Conservation (phyloP, 2,329 filamentous ascomycete genomes). For the Fulvia fulva region DNA sequence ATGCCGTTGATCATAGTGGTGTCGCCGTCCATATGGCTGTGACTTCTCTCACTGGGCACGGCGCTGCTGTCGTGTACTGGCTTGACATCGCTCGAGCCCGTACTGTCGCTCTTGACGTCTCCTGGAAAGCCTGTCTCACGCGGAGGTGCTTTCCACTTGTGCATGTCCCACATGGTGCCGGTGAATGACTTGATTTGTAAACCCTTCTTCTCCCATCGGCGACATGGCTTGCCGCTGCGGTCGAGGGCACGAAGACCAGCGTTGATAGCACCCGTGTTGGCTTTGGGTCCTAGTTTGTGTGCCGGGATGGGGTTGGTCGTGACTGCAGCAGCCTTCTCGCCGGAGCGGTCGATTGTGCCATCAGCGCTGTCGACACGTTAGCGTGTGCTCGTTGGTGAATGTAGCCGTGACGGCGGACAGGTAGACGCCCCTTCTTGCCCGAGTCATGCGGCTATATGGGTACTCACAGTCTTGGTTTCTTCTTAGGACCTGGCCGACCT, state of each 20-base stretch:
- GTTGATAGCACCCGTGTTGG: slow-evolving; percentile 96
- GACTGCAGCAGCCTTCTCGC: slow-evolving; percentile 13
- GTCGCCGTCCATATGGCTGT: slow-evolving; percentile 44
- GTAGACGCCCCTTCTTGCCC: neutral
- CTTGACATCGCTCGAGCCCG: slow-evolving; percentile 54
- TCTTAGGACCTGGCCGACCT: slow-evolving; percentile 92
- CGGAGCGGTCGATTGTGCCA: slow-evolving; percentile 43
- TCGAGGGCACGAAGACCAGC: slow-evolving; percentile 91
- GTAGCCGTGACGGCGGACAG: neutral
- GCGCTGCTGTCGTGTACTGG: slow-evolving; percentile 53
- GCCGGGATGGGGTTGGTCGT: slow-evolving; percentile 37
- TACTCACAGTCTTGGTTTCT: slow-evolving; percentile 89
- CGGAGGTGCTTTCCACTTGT: slow-evolving; percentile 73
- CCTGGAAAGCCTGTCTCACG: slow-evolving; percentile 55
- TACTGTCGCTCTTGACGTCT: slow-evolving; percentile 56
- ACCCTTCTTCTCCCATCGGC: slow-evolving; percentile 80
- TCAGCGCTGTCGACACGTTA: slow-evolving; percentile 45
- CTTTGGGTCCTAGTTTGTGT: slow-evolving; percentile 91
- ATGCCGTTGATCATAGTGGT: slow-evolving; percentile 29
- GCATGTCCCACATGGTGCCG: slow-evolving; percentile 74
- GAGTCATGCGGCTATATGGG: neutral
- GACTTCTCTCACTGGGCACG: slow-evolving; percentile 56
- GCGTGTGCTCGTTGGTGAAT: slow-evolving; percentile 8
- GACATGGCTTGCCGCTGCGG: slow-evolving; percentile 83
- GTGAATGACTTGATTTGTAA: slow-evolving; percentile 91